Base-by-base conservation (phyloP, 2,329 filamentous ascomycete genomes). In the Cordyceps militaris region DNA sequence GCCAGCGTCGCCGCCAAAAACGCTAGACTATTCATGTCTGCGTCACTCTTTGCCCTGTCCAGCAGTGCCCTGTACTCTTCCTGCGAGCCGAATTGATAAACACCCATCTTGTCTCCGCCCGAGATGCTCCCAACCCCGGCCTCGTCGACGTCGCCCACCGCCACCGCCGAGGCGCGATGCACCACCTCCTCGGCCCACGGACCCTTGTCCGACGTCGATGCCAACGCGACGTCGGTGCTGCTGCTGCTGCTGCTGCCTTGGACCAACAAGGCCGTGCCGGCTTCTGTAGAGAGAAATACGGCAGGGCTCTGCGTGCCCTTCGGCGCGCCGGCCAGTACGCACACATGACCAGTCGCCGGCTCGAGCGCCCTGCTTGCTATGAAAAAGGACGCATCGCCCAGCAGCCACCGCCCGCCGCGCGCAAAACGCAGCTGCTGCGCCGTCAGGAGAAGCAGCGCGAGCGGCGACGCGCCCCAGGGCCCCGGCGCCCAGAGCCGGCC, bases 1-100 rank as follows among this genome's bases (percentile, higher is more conserved):
- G 44, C 54, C 19, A 56, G 26, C 10, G 54, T 56, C 3, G 54
- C 54, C n/a, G 54, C 54, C 19, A 56, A 24, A 14, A 56, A 56
- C 21, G 54, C 54, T 14, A 56, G 36, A 26, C 54, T 56, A 34
- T 56, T 56, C 46, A 56, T 50, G 46, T 42, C 54, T n/a, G 54
- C 19, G 24, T 56, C 54, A 8, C 46, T 43, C 46, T 56, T 56
- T 24, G 54, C 54, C 34, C 11, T 32, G 10, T 16, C 36, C 14
- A 43, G 32, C 24, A 56, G 38, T 24, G 44, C 42, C 26, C 16
- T 49, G 34, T 56, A 56, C 36, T 49, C 54, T 19, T 49, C 36
- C 36, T 19, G 13, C n/a, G 44, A 49, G 44, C 54, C 46, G 38
- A 50, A 56, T 10, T 14, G 49, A 23, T 49, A 50, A 1, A 34